A percentile compares a stretch with the other conserved stretches of the same genome.
These are phyloP conservation scores for Ceratobasidium sp. DNA, from an alignment of 1,284 basidiomycete species.

Conservation along the genomic window DNA sequence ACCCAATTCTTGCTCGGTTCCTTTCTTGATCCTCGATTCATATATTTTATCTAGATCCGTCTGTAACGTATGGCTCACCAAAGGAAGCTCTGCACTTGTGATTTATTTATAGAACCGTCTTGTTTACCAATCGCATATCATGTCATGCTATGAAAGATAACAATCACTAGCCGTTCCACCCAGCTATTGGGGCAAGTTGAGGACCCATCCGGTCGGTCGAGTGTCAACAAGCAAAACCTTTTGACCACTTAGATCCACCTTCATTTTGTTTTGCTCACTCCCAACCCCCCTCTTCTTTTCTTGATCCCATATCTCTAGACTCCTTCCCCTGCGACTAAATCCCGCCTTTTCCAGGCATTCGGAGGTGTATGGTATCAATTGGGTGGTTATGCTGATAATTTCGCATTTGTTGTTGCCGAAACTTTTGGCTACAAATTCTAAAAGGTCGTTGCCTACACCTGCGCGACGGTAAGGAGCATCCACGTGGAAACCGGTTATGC, in stretches of 20 bases:
- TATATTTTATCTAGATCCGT: too few relatives aligned
- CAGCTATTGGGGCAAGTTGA: background rate
- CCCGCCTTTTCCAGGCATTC: conserved; percentile 20
- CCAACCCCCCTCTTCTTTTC: background rate
- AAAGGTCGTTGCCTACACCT: conserved; percentile 27
- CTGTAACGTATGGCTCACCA: too few relatives aligned
- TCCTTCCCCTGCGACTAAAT: background rate
- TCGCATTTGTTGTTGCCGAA: conserved; percentile 1
- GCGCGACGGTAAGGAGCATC: conserved; percentile 26
- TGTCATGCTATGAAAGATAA: too few relatives aligned
- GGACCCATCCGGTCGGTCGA: conserved; percentile 18
- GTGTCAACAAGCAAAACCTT: conserved; percentile 15
- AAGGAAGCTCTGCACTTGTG: too few relatives aligned
- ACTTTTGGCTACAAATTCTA: background rate
- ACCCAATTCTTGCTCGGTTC: too few relatives aligned
- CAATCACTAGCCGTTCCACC: too few relatives aligned
- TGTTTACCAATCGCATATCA: too few relatives aligned
- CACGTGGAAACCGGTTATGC: conserved; percentile 28
- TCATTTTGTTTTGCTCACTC: background rate
- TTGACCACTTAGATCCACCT: background rate
- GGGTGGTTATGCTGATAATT: conserved; percentile 14
- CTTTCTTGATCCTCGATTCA: too few relatives aligned
- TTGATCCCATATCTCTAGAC: conserved; percentile 19
- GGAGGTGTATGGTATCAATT: conserved; percentile 14
- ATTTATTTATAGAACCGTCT: too few relatives aligned